Evolutionary conservation across 306 rosid genomes (phyloP).

Genomic region (Trichosanthes cucumerina): DNA sequence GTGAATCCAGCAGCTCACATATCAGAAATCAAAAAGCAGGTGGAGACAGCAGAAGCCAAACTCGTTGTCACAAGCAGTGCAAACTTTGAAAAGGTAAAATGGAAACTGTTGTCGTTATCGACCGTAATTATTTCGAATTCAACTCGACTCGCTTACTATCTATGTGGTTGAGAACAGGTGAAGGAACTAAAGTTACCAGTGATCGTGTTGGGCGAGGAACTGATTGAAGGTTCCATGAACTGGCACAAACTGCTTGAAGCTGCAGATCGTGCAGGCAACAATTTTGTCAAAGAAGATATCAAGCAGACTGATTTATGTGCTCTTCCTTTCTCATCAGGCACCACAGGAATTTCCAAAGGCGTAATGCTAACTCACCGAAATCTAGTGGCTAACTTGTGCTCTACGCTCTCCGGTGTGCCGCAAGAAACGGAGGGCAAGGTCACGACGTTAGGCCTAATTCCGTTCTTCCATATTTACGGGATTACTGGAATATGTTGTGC

Average conservation of each 20-base stretch:
- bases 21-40: constrained; percentile 76
- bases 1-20: constrained; percentile 65
- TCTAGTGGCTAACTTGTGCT: constrained; percentile 75
- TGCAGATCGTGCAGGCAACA: constrained; percentile 43
- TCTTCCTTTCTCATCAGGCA: constrained; percentile 93
- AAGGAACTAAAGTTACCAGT: constrained; percentile 52
- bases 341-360: constrained; percentile 87
- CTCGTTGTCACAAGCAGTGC: constrained; percentile 49
- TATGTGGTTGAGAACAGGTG: constrained; percentile 28
- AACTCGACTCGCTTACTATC: neutral
- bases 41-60: constrained; percentile 60
- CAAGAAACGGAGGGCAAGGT: constrained; percentile 59
- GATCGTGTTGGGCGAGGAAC: constrained; percentile 51
- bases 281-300: constrained; percentile 16
- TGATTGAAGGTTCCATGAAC: constrained; percentile 55
- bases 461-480: constrained; percentile 87
- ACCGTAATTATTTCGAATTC: neutral
- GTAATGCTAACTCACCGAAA: constrained; percentile 82
- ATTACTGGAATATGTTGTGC: constrained; percentile 93
- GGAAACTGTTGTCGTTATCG: neutral
- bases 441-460: constrained; percentile 68
- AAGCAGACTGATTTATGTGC: constrained; percentile 74
- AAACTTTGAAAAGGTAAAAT: constrained; percentile 54
- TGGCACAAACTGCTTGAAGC: constrained; percentile 76
- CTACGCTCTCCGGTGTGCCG: constrained; percentile 51